Conservation (phyloP, 495 filamentous ascomycete genomes). For the Penicillium fimorum region DNA sequence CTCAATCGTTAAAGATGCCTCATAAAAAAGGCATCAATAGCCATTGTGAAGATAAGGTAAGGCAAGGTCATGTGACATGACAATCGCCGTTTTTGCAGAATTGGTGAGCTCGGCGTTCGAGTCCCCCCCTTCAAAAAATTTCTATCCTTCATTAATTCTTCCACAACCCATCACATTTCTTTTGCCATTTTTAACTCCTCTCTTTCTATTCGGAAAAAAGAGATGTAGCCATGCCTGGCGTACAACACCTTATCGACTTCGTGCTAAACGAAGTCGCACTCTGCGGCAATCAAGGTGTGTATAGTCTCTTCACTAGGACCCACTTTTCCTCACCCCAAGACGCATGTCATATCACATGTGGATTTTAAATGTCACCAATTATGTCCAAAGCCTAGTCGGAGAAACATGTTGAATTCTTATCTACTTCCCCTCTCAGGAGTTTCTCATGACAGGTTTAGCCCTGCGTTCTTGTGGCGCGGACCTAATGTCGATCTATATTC, state of each 20-base stretch:
- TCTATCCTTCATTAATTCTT: slow-evolving; percentile 18
- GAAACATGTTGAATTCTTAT: not conserved
- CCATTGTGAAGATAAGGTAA: not conserved
- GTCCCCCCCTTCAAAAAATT: slow-evolving; percentile 30
- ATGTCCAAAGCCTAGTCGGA: not conserved
- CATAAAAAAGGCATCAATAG: slow-evolving; percentile 5
- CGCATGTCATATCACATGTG: slow-evolving; percentile 10
- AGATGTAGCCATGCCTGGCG: slow-evolving; percentile 54
- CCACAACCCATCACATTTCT: not conserved
- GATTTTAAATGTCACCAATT: not conserved
- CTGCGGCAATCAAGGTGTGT: slow-evolving; percentile 67
- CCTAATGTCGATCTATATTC: not conserved
- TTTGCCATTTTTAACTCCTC: not conserved
- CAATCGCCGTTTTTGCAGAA: not conserved
- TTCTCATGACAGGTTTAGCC: not conserved
- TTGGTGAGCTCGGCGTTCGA: slow-evolving; percentile 39
- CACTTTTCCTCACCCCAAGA: slow-evolving; percentile 22
- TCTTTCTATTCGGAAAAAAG: slow-evolving; percentile 12
- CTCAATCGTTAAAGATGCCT: not conserved
- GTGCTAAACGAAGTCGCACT: slow-evolving; percentile 71
- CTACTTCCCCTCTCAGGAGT: not conserved
- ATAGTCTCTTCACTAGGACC: slow-evolving; percentile 22
- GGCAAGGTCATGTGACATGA: slow-evolving; percentile 1
- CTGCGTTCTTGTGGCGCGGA: not conserved
- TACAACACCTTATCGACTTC: slow-evolving; percentile 70